phyloP scores from a whole-genome alignment of 176 grass and related monocot genomes.

The Bonia amplexicaulis region DNA sequence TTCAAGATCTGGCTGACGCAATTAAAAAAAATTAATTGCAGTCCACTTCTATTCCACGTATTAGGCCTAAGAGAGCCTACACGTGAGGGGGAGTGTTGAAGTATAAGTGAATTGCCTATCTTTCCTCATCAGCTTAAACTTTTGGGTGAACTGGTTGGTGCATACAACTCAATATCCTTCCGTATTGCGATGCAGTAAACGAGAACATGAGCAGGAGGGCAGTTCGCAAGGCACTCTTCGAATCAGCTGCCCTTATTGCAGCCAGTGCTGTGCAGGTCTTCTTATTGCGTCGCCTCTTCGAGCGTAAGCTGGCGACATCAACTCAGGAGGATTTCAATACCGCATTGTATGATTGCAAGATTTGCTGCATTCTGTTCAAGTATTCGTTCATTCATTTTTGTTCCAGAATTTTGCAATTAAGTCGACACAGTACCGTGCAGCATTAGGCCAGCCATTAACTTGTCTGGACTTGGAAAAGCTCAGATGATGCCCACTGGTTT shows the following conservation, averaged over 20 bases:
- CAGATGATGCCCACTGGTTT: neutral
- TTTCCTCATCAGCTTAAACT: too few relatives aligned
- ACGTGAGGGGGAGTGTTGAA: too few relatives aligned
- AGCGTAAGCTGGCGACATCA: slow-evolving; percentile 59
- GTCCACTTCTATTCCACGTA: too few relatives aligned
- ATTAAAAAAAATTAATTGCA: too few relatives aligned
- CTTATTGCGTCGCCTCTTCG: slow-evolving; percentile 73
- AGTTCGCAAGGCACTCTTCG: slow-evolving; percentile 79
- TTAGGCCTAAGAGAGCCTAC: too few relatives aligned
- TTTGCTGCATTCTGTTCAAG: neutral
- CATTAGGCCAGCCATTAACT: neutral
- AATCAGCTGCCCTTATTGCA: slow-evolving; percentile 72
- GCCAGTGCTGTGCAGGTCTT: slow-evolving; percentile 70
- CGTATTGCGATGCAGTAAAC: slow-evolving; percentile 43
- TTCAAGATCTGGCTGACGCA: too few relatives aligned
- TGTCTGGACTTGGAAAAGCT: neutral
- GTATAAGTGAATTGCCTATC: too few relatives aligned
- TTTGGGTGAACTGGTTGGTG: too few relatives aligned
- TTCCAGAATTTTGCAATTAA: slow-evolving; percentile 9
- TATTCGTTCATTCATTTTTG: slow-evolving; percentile 1
- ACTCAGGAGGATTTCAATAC: neutral
- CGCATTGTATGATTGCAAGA: neutral
- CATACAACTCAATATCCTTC: too few relatives aligned
- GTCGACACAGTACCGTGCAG: neutral
- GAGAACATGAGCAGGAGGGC: slow-evolving; percentile 83